Conservation (phyloP, 2,329 filamentous ascomycete genomes). For the Fusarium albidum region DNA sequence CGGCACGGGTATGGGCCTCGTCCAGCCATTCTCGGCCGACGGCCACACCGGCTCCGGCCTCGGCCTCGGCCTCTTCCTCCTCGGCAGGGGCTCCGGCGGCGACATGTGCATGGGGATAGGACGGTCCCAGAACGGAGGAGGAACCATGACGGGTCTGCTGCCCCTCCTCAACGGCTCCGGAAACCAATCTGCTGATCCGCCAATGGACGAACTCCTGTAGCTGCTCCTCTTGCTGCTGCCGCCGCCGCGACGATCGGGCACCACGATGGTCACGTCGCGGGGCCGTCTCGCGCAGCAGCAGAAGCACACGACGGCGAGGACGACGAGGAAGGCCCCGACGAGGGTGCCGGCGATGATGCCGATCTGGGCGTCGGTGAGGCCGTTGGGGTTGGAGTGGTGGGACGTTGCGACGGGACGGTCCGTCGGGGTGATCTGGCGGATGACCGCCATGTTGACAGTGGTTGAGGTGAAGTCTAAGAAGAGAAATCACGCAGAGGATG, state of each 20-base stretch:
- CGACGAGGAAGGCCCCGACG: conserved; percentile 47
- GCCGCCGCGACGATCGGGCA: not conserved
- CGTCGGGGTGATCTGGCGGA: conserved; percentile 46
- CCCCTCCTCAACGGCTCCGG: conserved; percentile 13
- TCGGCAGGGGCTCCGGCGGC: no score
- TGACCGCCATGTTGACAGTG: conserved; percentile 38
- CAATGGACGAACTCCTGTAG: conserved; percentile 23
- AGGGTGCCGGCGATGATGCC: conserved; percentile 53
- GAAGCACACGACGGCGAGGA: conserved; percentile 46
- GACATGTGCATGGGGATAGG: not conserved
- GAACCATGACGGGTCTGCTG: conserved; percentile 10
- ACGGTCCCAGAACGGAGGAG: not conserved
- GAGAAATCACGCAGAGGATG: no score
- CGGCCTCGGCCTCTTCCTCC: no score
- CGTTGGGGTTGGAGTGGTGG: conserved; percentile 26
- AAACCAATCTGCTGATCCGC: conserved; percentile 23
- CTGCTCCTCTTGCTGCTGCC: conserved; percentile 20
- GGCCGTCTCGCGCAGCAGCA: conserved; percentile 26
- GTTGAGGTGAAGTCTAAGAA: no score
- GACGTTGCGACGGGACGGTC: conserved; percentile 21
- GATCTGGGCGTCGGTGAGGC: conserved; percentile 48
- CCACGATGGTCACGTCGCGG: not conserved
- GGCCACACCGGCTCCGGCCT: not conserved
- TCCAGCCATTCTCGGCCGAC: not conserved
- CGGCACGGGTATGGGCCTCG: not conserved